phyloP scores from a whole-genome alignment of 805 yeast genomes.

The Lipomyces lipofer region DNA sequence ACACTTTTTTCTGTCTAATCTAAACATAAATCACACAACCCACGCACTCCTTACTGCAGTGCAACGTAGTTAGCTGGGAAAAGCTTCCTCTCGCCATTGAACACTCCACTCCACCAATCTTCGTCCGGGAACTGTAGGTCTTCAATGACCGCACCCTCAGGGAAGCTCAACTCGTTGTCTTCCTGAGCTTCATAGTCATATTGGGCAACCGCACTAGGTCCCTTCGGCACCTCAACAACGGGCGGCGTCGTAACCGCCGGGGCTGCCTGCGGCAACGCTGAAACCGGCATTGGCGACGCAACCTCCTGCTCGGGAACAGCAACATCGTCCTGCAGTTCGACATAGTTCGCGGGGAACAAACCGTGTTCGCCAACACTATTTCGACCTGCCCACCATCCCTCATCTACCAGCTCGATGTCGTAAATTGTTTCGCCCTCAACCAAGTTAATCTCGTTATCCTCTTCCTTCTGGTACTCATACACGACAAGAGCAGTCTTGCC shows the following conservation, averaged over 20 bases:
- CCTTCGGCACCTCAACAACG: constrained; percentile 35
- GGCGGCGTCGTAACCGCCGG: constrained; percentile 34
- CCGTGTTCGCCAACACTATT: constrained; percentile 69
- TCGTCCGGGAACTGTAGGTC: constrained; percentile 88
- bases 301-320: constrained; percentile 12
- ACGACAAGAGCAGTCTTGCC: constrained; percentile 67
- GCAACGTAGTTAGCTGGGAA: constrained; percentile 89
- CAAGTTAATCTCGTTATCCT: constrained; percentile 71
- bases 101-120: constrained; percentile 95
- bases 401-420: constrained; percentile 69
- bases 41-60: constrained; percentile 4
- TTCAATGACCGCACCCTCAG: constrained; percentile 76
- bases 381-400: constrained; percentile 91
- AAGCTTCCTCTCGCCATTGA: constrained; percentile 74
- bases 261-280: constrained; percentile 22
- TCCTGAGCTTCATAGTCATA: constrained; percentile 88
- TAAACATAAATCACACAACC: too few relatives aligned
- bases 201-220: constrained; percentile 60
- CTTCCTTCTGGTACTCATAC: constrained; percentile 75
- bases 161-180: constrained; percentile 84
- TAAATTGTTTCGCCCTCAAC: constrained; percentile 64
- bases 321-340: constrained; percentile 48
- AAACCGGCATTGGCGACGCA: constrained; percentile 9
- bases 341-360: constrained; percentile 89
- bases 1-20: background rate